Base-by-base conservation (phyloP, 352 stramenopile genomes). In the Plasmopara viticola region DNA sequence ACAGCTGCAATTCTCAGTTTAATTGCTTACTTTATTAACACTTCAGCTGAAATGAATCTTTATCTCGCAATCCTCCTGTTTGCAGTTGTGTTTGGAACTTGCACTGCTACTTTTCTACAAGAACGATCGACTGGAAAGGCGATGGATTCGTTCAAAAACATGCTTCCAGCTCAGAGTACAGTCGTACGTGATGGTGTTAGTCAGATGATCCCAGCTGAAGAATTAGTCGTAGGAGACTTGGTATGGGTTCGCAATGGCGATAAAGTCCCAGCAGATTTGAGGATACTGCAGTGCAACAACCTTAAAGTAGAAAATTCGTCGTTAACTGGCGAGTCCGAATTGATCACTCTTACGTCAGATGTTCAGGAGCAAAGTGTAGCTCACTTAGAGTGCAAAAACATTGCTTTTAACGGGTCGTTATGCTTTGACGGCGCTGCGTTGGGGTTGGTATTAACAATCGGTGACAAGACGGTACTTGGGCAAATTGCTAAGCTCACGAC, bases 241-340 rank as follows among this genome's bases (percentile, higher is more conserved):
- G 69, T 86, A 2, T 72, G 67, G 60, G 52, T 86, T 14, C 58
- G 56, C 35, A 70, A 77, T 28, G 74, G 74, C 6, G 70, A 86
- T 58, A 73, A 75, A 15, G 68, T 86, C 14, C 74, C 74, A 1
- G 74, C 74, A 0, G 74, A 83, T 37, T 9, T 81, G 9, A 60
- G 71, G 1, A 64, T 86, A 34, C 20, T 86, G 17, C 56, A 66
- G 4, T 77, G 61, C 49, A 72, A 58, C 55, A 68, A 68, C 29
- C 62, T 86, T 14, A 82, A 81, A 50, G 70, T 86, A 12, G 75
- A 86, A 40, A 77, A 82, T 56, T 86, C 75, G 44, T 84, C 68
- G n/a, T 58, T 86, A 33, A 84, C 70, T 14, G 75, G 75, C 29
- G 75, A 86, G 42, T 75, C 72, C 5, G 66, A 82, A 53, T 55